Percentiles rank a stretch among this genome's conserved stretches.
These are phyloP conservation scores for Corymbia calophylla DNA, from an alignment of 441 rosid species.

Conservation along the genomic window DNA sequence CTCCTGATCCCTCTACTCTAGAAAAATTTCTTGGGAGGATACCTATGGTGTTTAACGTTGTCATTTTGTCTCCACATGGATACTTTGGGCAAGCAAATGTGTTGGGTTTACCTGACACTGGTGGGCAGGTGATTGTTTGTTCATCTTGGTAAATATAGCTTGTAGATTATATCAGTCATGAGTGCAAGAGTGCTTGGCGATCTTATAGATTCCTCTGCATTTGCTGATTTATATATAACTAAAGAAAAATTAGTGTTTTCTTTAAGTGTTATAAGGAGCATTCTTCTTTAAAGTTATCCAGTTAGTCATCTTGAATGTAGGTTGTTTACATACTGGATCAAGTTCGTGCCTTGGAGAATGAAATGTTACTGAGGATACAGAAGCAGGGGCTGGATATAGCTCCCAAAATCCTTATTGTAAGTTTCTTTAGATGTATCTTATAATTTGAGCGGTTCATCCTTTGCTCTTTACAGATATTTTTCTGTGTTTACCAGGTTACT, in stretches of 20 bases:
- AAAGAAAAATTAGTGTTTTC: neutral
- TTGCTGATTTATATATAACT: neutral
- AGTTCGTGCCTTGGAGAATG: conserved; percentile 91
- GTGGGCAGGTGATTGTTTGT: conserved; percentile 72
- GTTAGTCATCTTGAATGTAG: conserved; percentile 24
- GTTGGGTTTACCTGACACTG: conserved; percentile 98
- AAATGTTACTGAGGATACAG: conserved; percentile 82
- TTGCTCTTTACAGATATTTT: neutral
- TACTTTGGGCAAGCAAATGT: conserved; percentile 99
- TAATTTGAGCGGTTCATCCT: neutral
- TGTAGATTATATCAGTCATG: neutral
- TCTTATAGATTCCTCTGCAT: neutral
- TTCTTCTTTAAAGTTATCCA: neutral
- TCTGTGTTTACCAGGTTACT: conserved; percentile 51
- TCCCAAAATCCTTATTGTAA: conserved; percentile 89
- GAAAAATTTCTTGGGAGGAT: conserved; percentile 93
- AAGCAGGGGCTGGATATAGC: conserved; percentile 79
- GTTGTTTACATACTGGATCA: conserved; percentile 95
- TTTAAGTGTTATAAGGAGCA: neutral
- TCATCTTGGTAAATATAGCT: neutral
- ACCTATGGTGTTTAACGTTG: conserved; percentile 94
- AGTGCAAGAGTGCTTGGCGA: neutral
- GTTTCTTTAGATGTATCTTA: conserved; percentile 10
- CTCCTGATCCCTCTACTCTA: conserved; percentile 88
- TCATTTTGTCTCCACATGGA: conserved; percentile 93